Percentiles rank a stretch among this genome's conserved stretches.
These are phyloP conservation scores for Yarrowia alimentaria DNA, from an alignment of 805 yeast genomes.

Conservation along the genomic window DNA sequence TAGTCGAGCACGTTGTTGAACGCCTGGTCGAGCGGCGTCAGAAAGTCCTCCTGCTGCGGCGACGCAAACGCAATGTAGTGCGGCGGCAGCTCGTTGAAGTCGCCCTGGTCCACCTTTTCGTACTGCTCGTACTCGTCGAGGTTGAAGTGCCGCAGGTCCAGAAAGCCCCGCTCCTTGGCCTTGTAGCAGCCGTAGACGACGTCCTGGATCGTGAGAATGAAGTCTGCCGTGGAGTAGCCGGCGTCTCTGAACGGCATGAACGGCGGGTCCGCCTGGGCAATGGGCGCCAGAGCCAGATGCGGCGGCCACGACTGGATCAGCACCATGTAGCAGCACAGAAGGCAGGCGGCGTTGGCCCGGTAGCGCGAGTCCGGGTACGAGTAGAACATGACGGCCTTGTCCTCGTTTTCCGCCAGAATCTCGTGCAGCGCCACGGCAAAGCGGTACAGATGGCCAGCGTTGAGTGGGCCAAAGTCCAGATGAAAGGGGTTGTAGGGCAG, in stretches of 20 bases:
- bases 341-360: slow-evolving; percentile 91
- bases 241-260: slow-evolving; percentile 96
- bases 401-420: slow-evolving; percentile 76
- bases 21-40: slow-evolving; percentile 36
- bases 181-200: slow-evolving; percentile 96
- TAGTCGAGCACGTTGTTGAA: slow-evolving; percentile 78
- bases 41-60: slow-evolving; percentile 54
- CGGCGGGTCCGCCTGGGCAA: slow-evolving; percentile 88
- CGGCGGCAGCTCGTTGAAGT: slow-evolving; percentile 84
- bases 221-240: slow-evolving; percentile 94
- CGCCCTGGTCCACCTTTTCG: slow-evolving; percentile 96
- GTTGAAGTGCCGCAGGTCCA: slow-evolving; percentile 82
- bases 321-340: slow-evolving; percentile 90
- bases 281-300: slow-evolving; percentile 93
- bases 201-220: slow-evolving; percentile 89
- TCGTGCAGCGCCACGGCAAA: slow-evolving; percentile 95
- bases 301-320: slow-evolving; percentile 97
- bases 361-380: slow-evolving; percentile 77
- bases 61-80: slow-evolving; percentile 98
- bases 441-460: slow-evolving; percentile 87
- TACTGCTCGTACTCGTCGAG: slow-evolving; percentile 91
- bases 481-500: slow-evolving; percentile 94
- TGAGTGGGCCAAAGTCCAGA: slow-evolving; percentile 94
- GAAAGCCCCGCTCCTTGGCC: slow-evolving; percentile 87
- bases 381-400: slow-evolving; percentile 87